These are phyloP conservation scores for Cyclotella atomus DNA, from an alignment of 108 stramenopile species.

Conservation along the genomic window DNA sequence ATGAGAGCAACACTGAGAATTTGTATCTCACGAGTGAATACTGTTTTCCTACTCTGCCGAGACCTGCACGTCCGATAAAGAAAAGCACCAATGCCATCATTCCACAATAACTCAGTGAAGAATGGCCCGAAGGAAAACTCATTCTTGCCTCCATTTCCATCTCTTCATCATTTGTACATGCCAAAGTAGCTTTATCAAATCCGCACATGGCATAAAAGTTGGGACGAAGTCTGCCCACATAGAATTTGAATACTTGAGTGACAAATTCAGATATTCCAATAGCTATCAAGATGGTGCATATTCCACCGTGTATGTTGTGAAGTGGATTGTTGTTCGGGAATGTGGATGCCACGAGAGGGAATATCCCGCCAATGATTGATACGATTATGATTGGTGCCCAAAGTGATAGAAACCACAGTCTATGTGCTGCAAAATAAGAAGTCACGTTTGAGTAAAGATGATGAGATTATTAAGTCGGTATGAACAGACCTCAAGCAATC, in stretches of 20 bases:
- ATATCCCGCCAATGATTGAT: slow-evolving; percentile 21
- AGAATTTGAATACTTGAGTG: slow-evolving; percentile 73
- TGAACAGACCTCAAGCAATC: neutral
- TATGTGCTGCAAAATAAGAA: slow-evolving; percentile 5
- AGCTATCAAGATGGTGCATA: slow-evolving; percentile 57
- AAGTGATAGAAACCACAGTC: slow-evolving; percentile 36
- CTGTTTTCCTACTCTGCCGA: slow-evolving; percentile 29
- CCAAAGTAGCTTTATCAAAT: slow-evolving; percentile 51
- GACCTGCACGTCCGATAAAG: slow-evolving; percentile 53
- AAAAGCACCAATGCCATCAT: slow-evolving; percentile 72
- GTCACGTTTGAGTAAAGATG: neutral
- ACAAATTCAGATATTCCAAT: slow-evolving; percentile 69
- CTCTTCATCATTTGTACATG: slow-evolving; percentile 55
- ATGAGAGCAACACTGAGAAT: slow-evolving; percentile 21
- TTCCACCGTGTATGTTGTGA: slow-evolving; percentile 48
- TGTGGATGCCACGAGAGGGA: slow-evolving; percentile 29
- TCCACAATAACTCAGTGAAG: slow-evolving; percentile 63
- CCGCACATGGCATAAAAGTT: slow-evolving; percentile 86
- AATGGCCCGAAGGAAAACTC: slow-evolving; percentile 86
- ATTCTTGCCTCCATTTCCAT: slow-evolving; percentile 68
- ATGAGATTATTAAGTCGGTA: neutral
- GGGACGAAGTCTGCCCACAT: slow-evolving; percentile 72
- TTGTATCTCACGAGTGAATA: slow-evolving; percentile 16
- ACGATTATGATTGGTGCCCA: slow-evolving; percentile 28
- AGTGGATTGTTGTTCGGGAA: slow-evolving; percentile 29